Evolutionary conservation across 2,329 filamentous ascomycete species (phyloP).

Genomic region (Neopestalotiopsis sp.): DNA sequence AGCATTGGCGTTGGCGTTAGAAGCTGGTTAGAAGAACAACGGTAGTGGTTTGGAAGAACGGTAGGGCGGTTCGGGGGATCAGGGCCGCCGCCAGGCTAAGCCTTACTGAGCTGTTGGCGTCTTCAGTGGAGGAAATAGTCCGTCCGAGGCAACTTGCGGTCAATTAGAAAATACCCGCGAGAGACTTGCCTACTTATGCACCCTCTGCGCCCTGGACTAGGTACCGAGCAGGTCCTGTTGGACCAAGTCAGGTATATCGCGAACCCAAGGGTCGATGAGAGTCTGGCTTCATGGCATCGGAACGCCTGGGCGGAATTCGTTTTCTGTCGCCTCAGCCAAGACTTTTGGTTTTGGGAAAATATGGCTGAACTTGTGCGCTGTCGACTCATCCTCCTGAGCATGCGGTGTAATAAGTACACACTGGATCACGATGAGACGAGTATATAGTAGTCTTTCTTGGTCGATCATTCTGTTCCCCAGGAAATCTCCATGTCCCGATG

Average conservation of each 20-base stretch:
- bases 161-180: constrained; percentile 6
- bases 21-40: constrained; percentile 17
- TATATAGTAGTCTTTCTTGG: no score
- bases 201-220: neutral
- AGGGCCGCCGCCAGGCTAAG: constrained; percentile 9
- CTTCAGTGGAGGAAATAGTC: constrained; percentile 16
- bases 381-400: neutral
- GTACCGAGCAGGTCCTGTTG: neutral
- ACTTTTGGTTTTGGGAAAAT: neutral
- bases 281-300: neutral
- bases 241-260: constrained; percentile 3
- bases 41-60: constrained; percentile 8
- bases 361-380: neutral
- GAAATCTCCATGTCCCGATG: no score
- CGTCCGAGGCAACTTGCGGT: constrained; percentile 18
- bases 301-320: neutral
- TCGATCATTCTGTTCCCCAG: no score
- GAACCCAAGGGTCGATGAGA: neutral
- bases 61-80: constrained; percentile 9
- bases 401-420: neutral
- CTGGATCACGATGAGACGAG: neutral
- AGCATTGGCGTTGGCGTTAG: neutral
- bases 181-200: neutral
- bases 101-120: constrained; percentile 15
- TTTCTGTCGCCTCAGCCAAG: neutral